phyloP scores from a whole-genome alignment of 2,329 filamentous ascomycete species.

The Xylariaceae sp. region DNA sequence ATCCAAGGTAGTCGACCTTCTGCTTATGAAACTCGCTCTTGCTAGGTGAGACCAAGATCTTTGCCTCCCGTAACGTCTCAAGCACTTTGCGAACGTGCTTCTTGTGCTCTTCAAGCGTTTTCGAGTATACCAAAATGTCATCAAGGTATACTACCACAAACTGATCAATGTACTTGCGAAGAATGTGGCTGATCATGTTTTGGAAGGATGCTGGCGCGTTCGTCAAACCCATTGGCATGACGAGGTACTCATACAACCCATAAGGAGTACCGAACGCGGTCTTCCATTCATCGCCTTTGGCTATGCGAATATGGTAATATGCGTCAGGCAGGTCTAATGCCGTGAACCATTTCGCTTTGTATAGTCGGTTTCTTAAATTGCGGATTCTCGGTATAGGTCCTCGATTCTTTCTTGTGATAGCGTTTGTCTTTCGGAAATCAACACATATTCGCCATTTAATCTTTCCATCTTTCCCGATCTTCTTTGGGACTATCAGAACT shows the following conservation, averaged over 20 bases:
- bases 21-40: too few relatives aligned
- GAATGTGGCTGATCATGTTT: neutral
- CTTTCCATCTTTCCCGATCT: neutral
- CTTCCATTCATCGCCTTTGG: too few relatives aligned
- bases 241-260: neutral
- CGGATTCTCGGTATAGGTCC: neutral
- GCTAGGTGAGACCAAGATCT: too few relatives aligned
- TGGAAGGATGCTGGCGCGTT: neutral
- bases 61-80: neutral
- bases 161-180: neutral
- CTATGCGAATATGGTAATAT: too few relatives aligned
- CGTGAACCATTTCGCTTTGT: neutral
- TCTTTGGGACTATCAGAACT: too few relatives aligned
- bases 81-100: neutral
- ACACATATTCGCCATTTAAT: neutral
- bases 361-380: neutral
- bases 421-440: neutral
- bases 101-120: neutral
- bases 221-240: neutral
- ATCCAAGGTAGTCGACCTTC: too few relatives aligned
- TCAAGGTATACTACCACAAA: neutral
- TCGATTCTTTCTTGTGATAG: neutral
- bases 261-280: neutral
- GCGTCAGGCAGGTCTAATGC: too few relatives aligned
- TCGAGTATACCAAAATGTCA: neutral